phyloP scores from a whole-genome alignment of 148 eudicot species.

The Fagopyrum tataricum region DNA sequence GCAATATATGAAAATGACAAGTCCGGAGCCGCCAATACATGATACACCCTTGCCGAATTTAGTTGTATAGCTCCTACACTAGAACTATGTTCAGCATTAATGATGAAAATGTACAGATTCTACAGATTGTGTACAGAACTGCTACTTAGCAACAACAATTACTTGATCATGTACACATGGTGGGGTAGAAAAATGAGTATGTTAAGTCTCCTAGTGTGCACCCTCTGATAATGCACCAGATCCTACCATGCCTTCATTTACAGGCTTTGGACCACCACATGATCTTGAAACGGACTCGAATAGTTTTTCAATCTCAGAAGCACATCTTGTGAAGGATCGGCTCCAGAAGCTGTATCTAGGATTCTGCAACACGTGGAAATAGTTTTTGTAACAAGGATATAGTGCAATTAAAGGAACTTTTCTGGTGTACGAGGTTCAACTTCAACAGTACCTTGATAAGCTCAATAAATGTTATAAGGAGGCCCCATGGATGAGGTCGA shows the following conservation, averaged over 20 bases:
- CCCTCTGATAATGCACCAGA: constrained; percentile 64
- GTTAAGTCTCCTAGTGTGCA: constrained; percentile 24
- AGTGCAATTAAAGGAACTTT: background rate
- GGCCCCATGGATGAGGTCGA: constrained; percentile 36
- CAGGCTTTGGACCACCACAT: constrained; percentile 91
- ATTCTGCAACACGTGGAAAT: constrained; percentile 36
- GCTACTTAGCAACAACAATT: background rate
- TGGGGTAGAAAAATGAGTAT: background rate
- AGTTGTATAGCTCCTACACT: background rate
- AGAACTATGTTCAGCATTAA: constrained; percentile 1
- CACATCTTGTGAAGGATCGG: constrained; percentile 78
- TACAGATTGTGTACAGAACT: too few species aligned
- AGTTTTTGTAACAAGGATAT: background rate
- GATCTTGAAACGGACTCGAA: constrained; percentile 92
- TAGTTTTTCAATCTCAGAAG: constrained; percentile 85
- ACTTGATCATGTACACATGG: background rate
- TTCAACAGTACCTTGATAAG: constrained; percentile 62
- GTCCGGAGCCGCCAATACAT: background rate
- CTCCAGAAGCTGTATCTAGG: constrained; percentile 87
- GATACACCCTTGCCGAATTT: background rate
- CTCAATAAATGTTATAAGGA: constrained; percentile 83
- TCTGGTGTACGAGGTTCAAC: background rate
- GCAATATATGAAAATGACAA: background rate
- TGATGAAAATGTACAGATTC: background rate
- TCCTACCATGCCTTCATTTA: constrained; percentile 53